Conservation (phyloP, 2,329 filamentous ascomycete species). For the Trichoderma sp. region DNA sequence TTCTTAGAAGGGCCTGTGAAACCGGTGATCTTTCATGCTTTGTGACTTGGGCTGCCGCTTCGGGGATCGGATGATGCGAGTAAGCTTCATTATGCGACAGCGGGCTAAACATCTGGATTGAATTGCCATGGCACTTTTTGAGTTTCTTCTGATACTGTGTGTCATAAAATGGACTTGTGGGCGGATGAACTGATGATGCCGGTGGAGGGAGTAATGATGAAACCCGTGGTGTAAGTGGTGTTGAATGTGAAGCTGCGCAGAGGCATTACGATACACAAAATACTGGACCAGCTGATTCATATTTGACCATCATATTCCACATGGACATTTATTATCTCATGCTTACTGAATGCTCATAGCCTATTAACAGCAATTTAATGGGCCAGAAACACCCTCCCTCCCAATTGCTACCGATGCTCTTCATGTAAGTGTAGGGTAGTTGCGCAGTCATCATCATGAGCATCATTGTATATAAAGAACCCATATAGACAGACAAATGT, state of each 20-base stretch:
- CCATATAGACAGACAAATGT: neutral
- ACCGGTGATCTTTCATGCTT: neutral
- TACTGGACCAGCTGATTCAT: neutral
- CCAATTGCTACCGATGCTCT: neutral
- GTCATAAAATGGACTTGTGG: neutral
- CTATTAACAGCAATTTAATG: neutral
- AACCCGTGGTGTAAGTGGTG: neutral
- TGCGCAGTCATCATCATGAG: neutral
- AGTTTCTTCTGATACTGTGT: neutral
- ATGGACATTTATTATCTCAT: neutral
- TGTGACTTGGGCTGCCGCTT: neutral
- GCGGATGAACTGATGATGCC: neutral
- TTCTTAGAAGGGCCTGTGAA: neutral
- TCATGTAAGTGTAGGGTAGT: neutral
- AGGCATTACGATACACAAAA: neutral
- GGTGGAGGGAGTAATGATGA: neutral
- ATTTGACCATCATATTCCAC: neutral
- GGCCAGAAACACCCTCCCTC: neutral
- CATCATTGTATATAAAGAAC: neutral
- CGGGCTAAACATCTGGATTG: neutral
- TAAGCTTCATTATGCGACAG: neutral
- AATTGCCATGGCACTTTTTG: neutral
- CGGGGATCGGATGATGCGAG: neutral
- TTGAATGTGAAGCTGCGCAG: neutral
- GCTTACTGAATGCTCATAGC: neutral